Percentiles rank a stretch among this genome's conserved stretches.
phyloP scores from a whole-genome alignment of 2,329 filamentous ascomycete genomes.

The Scytalidium lignicola region DNA sequence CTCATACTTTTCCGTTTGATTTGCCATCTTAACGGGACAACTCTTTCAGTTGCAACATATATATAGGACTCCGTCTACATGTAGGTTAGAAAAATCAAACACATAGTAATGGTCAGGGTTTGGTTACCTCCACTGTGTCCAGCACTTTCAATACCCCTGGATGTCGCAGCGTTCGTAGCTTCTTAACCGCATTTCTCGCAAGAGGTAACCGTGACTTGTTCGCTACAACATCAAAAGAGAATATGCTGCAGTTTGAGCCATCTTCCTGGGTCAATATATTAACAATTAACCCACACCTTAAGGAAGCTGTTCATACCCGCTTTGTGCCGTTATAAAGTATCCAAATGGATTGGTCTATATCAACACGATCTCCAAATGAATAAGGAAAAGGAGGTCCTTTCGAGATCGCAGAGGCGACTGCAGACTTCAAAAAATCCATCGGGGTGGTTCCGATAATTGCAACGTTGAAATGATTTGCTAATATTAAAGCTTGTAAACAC shows the following conservation, averaged over 20 bases:
- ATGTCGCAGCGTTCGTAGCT: conserved; percentile 86
- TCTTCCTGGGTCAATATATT: conserved; percentile 62
- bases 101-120: neutral
- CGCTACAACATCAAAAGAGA: conserved; percentile 83
- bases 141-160: conserved; percentile 91
- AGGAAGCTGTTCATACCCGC: conserved; percentile 48
- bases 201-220: conserved; percentile 79
- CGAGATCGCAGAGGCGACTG: conserved; percentile 92
- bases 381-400: conserved; percentile 93
- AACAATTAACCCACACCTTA: conserved; percentile 6
- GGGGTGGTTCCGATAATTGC: conserved; percentile 1
- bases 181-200: conserved; percentile 89
- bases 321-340: conserved; percentile 92
- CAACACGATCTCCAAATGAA: conserved; percentile 85
- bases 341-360: conserved; percentile 92
- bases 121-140: conserved; percentile 83
- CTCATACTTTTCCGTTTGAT: conserved; percentile 82
- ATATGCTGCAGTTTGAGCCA: conserved; percentile 89
- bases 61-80: conserved; percentile 84
- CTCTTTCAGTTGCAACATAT: conserved; percentile 89
- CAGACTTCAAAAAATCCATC: conserved; percentile 98
- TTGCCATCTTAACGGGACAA: conserved; percentile 85
- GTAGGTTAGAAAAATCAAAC: conserved; percentile 16
- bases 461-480: neutral
- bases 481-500: neutral